Percentiles rank a stretch among this genome's conserved stretches.
Evolutionary conservation across 192 early-diverging fungal genomes (phyloP).

Genomic region (Linnemannia zychae): DNA sequence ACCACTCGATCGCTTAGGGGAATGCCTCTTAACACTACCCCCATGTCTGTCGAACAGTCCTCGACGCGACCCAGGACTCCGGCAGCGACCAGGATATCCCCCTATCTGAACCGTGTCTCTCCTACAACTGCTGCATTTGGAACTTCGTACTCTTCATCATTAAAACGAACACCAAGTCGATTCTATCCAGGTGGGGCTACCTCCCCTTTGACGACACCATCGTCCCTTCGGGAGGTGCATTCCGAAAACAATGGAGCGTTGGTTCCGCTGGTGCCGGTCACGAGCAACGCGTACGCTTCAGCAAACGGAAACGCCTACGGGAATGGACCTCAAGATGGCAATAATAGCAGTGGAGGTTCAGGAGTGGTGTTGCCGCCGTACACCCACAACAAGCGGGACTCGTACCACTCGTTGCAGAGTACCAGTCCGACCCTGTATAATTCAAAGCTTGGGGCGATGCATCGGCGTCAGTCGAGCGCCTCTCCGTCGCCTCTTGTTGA

Average conservation of each 20-base stretch:
- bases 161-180: constrained; percentile 29
- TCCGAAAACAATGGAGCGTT: constrained; percentile 20
- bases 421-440: constrained; percentile 29
- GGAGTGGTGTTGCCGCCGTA: constrained; percentile 9
- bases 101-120: constrained; percentile 49
- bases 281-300: constrained; percentile 6
- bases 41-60: constrained; percentile 37
- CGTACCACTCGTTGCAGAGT: constrained; percentile 32
- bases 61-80: constrained; percentile 30
- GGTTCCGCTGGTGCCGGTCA: neutral
- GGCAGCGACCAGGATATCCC: constrained; percentile 40
- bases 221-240: constrained; percentile 35
- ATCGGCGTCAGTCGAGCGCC: constrained; percentile 40
- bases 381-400: constrained; percentile 41
- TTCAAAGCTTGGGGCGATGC: constrained; percentile 24
- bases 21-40: constrained; percentile 29
- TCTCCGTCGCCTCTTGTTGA: constrained; percentile 31
- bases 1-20: constrained; percentile 24
- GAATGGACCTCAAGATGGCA: neutral
- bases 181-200: constrained; percentile 32
- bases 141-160: constrained; percentile 34
- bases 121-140: constrained; percentile 36
- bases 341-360: neutral
- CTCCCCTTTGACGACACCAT: constrained; percentile 45
- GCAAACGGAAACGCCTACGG: neutral